Base-by-base conservation (phyloP, 345 rosid species). In the Lenwebbia sp. region DNA sequence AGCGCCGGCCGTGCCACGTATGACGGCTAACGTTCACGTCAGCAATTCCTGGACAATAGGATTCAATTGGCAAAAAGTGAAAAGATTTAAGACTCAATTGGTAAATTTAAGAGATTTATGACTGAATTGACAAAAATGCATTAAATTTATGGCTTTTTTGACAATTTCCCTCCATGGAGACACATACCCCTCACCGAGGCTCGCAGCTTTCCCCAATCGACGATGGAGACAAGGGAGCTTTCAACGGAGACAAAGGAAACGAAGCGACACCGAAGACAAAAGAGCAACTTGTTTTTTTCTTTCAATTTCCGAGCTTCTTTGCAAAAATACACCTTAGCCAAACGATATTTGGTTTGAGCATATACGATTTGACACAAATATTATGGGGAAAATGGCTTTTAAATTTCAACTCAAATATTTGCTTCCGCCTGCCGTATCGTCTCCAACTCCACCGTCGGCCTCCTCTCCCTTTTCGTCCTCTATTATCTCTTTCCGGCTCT, bases 1-100 rank as follows among this genome's bases (percentile, higher is more conserved):
- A 49, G 4, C 0, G 2, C 10, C 2, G 4, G 4, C 0, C 51
- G 12, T 11, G 12, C 50, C 11, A 49, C 3, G 2, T 49, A 49
- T 1, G 10, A 47, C 10, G 9, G 1, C 5, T 2, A 12, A 10
- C 12, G 12, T 10, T 10, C 12, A 49, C 11, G 12, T 49, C 50
- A 49, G 11, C 3, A 49, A 49, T 49, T 49, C 2, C 9, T 3
- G 2, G 12, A 49, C 2, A 49, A 49, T 49, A 49, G 12, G 49
- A 49, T 49, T 49, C 12, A 49, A 49, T 49, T 49, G 50, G 2
- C 12, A 49, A 49, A 49, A 49, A 49, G 3, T 49, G 12, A 49
- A 49, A 49, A 49, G 6, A 49, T 10, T 47, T 49, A 49, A 0
- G 13, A 49, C 51, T 11, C 13, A 49, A 49, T 49, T 49, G 2